Base-by-base conservation (phyloP, 768 basidiomycete species). In the Psilocybe cyanescens region DNA sequence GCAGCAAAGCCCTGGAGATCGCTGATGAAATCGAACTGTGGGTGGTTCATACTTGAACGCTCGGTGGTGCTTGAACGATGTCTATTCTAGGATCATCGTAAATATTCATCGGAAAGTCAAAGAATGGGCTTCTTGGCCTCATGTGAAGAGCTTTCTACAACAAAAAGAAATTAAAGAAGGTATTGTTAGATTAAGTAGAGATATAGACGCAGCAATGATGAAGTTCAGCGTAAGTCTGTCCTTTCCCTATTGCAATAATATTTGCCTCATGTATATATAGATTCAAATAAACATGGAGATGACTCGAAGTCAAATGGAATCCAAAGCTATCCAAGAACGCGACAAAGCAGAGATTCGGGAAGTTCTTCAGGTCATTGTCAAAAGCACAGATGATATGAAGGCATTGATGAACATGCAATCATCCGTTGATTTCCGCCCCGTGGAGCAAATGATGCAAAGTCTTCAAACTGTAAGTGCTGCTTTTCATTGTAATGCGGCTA, bases 81-180 rank as follows among this genome's bases (percentile, higher is more conserved):
- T 58, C 57, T 54, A 56, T 51, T 30, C 24, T 57, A 75, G 77
- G 8, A 68, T 76, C 39, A 66, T 75, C 16, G 59, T 59, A 30
- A 69, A 68, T 5, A 71, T 80, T 16, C 61, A 73, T 60, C 59
- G 65, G 51, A 77, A 73, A 59, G 68, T 79, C 28, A 57, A 60
- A 37, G 73, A 76, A 48, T 81, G 80, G 81, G 71, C 75, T 19
- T 65, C 63, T 3, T 74, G 75, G 67, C 73, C 67, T 61, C 73
- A 67, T 16, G 60, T 79, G 11, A 75, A 72, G 59, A 76, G 75
- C 57, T 77, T 81, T 65, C 49, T 79, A 14, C 67, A 69, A 45
- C 78, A 76, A 63, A 59, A 69, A 19, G 79, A 79, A 52, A 78
- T 82, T n/a, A 75, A 74, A 59, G 70, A 77, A 35, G 79, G 76